Base-by-base conservation (phyloP, 1,139 yeast genomes). In the Lodderomyces beijingensis region DNA sequence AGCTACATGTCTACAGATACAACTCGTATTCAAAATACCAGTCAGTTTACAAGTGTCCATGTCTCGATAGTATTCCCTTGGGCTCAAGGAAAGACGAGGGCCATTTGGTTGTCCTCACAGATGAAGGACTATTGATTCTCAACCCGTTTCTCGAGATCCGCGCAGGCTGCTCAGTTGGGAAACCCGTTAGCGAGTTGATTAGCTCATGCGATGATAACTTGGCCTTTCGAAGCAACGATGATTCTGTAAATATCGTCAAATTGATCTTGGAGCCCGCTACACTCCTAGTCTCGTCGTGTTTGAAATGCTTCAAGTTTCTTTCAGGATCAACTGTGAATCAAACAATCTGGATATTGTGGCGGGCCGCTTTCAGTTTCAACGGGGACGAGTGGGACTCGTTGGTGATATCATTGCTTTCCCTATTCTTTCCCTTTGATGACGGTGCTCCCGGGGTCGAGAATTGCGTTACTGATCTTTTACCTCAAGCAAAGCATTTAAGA, bases 341-440 rank as follows among this genome's bases (percentile, higher is more conserved):
- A 44, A 66, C 70, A 13, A 59, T 83, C 20, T 69, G 79, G 74
- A 59, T 79, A 39, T 56, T 73, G 4, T 85, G 93, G 91, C 62
- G 83, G 24, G 56, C 80, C 0, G 76, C 84, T 0, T 51, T 67
- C 16, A 61, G 59, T 3, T 7, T 7, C 7, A 41, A 51, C 12
- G 62, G 53, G 15, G 62, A 68, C 42, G 86, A 83, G 30, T 82
- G 91, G 89, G 65, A 65, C 8, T 77, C 85, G 0, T 76, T 78
- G 44, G 63, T 72, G 0, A 60, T 72, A 1, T 69, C 83, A 0
- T 44, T 82, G 4, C 50, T 79, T 12, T 63, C 77, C 0, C 52
- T 72, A 1, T 49, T 71, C 0, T 55, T 68, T 18, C 81, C 80
- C 0, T 64, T 67, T 37, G 36, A 45, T 1, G 45, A 47, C 11